A percentile compares a stretch with the other conserved stretches of the same genome.
These are phyloP conservation scores for Paramecium bursaria DNA, from an alignment of 73 alveolate species.

Conservation along the genomic window DNA sequence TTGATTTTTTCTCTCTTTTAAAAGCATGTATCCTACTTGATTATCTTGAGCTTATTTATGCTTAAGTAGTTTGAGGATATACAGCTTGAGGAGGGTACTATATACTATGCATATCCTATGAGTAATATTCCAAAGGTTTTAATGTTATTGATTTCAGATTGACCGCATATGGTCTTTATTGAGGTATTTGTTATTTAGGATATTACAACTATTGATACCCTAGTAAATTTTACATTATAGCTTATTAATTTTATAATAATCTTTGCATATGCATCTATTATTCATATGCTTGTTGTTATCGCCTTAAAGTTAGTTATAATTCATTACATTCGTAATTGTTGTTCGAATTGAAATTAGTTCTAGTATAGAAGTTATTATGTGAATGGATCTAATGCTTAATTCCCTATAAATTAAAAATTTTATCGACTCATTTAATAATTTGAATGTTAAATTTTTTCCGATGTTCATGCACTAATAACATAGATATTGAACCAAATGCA, in stretches of 20 bases:
- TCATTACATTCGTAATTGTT: neutral
- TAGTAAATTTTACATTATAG: neutral
- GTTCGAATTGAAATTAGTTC: neutral
- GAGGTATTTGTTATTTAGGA: neutral
- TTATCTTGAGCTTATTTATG: constrained; percentile 6
- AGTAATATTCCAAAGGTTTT: constrained; percentile 49
- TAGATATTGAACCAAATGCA: constrained; percentile 11
- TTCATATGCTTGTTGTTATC: neutral
- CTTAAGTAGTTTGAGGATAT: constrained; percentile 17
- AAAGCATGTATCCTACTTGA: constrained; percentile 5
- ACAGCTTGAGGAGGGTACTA: constrained; percentile 20
- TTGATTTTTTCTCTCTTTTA: constrained; percentile 32
- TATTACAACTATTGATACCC: neutral
- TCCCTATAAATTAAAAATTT: constrained; percentile 10
- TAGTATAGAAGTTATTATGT: neutral
- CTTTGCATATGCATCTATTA: neutral
- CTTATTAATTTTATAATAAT: neutral
- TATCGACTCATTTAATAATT: too few relatives aligned
- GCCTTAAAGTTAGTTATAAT: neutral
- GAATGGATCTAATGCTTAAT: constrained; percentile 1
- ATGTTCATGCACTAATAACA: constrained; percentile 20
- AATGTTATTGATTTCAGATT: constrained; percentile 40
- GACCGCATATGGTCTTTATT: neutral
- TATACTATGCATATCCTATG: constrained; percentile 29
- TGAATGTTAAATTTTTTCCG: constrained; percentile 42